Conservation (phyloP, 345 rosid genomes). For the Murraya paniculata region DNA sequence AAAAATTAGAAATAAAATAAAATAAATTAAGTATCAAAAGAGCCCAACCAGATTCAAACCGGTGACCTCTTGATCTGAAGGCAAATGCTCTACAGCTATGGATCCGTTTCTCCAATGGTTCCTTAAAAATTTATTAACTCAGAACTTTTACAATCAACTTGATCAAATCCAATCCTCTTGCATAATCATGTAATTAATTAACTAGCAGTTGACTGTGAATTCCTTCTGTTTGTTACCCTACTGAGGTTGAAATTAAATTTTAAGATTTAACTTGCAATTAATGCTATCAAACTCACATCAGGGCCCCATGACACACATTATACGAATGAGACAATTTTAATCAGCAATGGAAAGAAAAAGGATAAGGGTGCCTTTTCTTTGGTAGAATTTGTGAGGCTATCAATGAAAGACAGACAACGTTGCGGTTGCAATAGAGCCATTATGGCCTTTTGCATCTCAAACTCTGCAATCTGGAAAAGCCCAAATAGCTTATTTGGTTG, state of each 20-base stretch:
- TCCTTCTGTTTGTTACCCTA: no score
- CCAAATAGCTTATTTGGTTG: conserved; percentile 53
- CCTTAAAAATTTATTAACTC: no score
- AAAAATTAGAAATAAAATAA: no score
- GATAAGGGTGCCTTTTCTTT: conserved; percentile 22
- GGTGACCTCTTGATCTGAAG: conserved; percentile 85
- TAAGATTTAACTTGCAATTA: no score
- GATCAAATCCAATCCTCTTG: no score
- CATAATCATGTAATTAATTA: no score
- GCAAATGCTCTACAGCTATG: conserved; percentile 89
- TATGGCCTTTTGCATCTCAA: conserved; percentile 54
- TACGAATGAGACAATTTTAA: background rate
- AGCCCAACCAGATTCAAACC: conserved; percentile 57
- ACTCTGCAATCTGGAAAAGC: conserved; percentile 25
- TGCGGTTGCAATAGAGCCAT: background rate
- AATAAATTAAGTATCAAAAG: background rate
- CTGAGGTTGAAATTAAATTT: no score
- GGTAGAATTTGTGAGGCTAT: conserved; percentile 16
- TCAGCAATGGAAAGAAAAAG: background rate
- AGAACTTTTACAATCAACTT: no score
- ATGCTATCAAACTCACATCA: no score
- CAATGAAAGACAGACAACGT: background rate
- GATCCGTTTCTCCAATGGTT: conserved; percentile 27
- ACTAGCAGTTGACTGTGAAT: no score
- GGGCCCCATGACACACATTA: background rate